Evolutionary conservation across 257 asterid species (phyloP).

Genomic region (Primulina eburnea): DNA sequence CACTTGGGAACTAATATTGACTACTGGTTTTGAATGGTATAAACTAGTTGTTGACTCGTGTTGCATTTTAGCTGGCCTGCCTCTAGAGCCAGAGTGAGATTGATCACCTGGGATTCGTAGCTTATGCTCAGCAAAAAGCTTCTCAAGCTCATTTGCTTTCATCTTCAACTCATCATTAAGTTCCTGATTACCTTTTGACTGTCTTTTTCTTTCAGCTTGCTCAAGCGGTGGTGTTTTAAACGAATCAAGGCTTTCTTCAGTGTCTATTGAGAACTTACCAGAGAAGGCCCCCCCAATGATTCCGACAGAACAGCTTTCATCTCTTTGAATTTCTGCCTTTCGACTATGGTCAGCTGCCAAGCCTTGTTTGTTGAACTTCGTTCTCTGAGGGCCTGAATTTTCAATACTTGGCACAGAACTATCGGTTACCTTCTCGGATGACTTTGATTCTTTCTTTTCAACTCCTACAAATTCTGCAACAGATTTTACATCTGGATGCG

Average conservation of each 20-base stretch:
- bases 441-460: constrained; percentile 33
- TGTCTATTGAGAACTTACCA: constrained; percentile 40
- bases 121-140: constrained; percentile 77
- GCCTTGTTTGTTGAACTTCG: constrained; percentile 41
- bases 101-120: constrained; percentile 69
- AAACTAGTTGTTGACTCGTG: constrained; percentile 37
- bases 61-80: constrained; percentile 45
- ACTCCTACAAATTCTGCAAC: constrained; percentile 35
- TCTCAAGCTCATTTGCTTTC: constrained; percentile 95
- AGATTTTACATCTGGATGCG: constrained; percentile 40
- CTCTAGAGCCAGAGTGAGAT: constrained; percentile 44
- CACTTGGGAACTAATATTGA: constrained; percentile 35
- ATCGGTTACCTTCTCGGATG: constrained; percentile 31
- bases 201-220: constrained; percentile 59
- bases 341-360: constrained; percentile 42
- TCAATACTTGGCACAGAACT: constrained; percentile 38
- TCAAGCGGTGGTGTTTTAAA: constrained; percentile 54
- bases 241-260: constrained; percentile 43
- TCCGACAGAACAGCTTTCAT: constrained; percentile 34
- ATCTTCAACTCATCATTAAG: constrained; percentile 78
- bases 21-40: constrained; percentile 34
- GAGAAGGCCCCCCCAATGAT: constrained; percentile 37
- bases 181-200: constrained; percentile 79
- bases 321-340: constrained; percentile 41
- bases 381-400: constrained; percentile 49